Conservation (phyloP, 352 stramenopile species). For the Peronospora farinosa region DNA sequence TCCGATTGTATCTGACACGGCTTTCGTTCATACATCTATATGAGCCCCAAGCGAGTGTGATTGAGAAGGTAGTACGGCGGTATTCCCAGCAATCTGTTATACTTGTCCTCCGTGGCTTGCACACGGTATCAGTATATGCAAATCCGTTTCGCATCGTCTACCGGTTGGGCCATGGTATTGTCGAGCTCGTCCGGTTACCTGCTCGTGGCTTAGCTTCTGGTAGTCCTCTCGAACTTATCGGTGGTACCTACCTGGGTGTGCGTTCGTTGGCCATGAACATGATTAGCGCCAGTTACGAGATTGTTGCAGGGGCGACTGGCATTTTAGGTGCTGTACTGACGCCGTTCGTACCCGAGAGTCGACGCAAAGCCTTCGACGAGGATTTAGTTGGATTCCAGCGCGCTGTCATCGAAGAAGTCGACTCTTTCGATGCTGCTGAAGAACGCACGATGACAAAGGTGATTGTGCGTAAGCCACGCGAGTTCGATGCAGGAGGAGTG, state of each 20-base stretch:
- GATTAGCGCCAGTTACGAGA: constrained; percentile 86
- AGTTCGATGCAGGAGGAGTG: constrained; percentile 68
- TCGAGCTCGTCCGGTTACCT: constrained; percentile 76
- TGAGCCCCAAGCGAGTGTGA: constrained; percentile 62
- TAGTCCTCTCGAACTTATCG: constrained; percentile 79
- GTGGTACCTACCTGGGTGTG: constrained; percentile 75
- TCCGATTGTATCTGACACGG: constrained; percentile 77
- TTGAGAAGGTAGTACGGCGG: constrained; percentile 69
- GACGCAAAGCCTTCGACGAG: constrained; percentile 73
- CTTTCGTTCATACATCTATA: constrained; percentile 81
- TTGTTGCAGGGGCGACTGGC: constrained; percentile 70
- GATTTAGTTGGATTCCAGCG: constrained; percentile 82
- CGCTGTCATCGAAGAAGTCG: constrained; percentile 82
- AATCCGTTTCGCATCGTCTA: constrained; percentile 87
- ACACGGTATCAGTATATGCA: constrained; percentile 84
- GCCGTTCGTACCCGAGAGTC: constrained; percentile 63
- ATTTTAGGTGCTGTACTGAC: constrained; percentile 70
- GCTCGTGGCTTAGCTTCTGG: constrained; percentile 72
- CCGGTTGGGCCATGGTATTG: constrained; percentile 68
- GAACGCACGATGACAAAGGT: constrained; percentile 85
- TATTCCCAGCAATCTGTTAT: constrained; percentile 85
- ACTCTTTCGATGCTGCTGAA: constrained; percentile 79
- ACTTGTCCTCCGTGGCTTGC: constrained; percentile 72
- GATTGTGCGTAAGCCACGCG: constrained; percentile 78
- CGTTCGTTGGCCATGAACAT: constrained; percentile 84